Base-by-base conservation (phyloP, 768 basidiomycete species). In the Pulveroboletus sp. region DNA sequence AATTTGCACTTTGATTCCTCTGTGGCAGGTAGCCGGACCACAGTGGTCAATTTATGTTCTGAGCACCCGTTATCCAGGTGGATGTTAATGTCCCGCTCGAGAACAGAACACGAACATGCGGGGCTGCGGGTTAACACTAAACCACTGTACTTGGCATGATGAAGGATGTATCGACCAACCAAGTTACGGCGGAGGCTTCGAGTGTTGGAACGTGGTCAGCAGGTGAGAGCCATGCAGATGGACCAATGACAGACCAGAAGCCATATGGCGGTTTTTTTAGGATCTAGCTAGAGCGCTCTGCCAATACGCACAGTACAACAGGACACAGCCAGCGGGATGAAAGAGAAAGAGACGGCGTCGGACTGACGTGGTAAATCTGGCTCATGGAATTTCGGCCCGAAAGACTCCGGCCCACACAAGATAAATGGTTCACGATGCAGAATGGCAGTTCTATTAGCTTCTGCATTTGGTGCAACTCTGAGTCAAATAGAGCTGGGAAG, bases 21-120 rank as follows among this genome's bases (percentile, higher is more conserved):
- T 32, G 55, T 54, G 48, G 32, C 36, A 17, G 37, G 54, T 5
- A 43, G 50, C 10, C 45, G 56, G 30, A 2, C 5, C 39, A 8
- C 42, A 4, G 36, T 30, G 17, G 14, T 46, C 39, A 32, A 39
- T 39, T 49, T 57, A 48, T 59, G 50, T 38, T 66, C 53, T n/a
- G 55, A 54, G 45, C 80, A 80, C 37, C 63, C 63, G 35, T 67
- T 73, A 56, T 83, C 81, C 15, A 83, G 63, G 46, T 83, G 81
- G 31, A 54, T 54, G 59, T 82, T 82, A 49, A 83, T 81, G 49
- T 61, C 50, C 38, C 54, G 55, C 39, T 72, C 69, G 21, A 65
- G 53, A 18, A 82, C 77, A 11, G 63, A 51, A 40, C 62, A 65
- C 6, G 70, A 72, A 58, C 80, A 82, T 40, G 78, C 71, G 11